Evolutionary conservation across 768 basidiomycete genomes (phyloP).

Genomic region (Termitomyces sp.): DNA sequence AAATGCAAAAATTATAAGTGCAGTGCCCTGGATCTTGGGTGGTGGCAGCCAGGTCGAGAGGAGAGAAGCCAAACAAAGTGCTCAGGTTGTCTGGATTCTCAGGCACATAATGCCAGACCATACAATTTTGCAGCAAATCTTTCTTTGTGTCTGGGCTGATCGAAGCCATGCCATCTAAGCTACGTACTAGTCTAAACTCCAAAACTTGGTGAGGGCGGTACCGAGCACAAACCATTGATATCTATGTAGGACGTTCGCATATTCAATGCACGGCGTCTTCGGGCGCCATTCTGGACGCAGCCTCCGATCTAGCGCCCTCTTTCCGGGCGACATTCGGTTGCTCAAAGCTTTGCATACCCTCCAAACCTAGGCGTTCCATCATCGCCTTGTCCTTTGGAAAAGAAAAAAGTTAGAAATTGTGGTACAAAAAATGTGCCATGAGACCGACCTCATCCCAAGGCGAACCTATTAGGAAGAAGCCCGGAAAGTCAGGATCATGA

Average conservation of each 20-base stretch:
- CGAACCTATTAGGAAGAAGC: slow-evolving; percentile 45
- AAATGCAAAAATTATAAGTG: neutral
- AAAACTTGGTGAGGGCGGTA: slow-evolving; percentile 7
- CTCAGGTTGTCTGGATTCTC: slow-evolving; percentile 6
- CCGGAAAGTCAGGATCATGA: slow-evolving; percentile 9
- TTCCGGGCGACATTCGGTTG: slow-evolving; percentile 54
- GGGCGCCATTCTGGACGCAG: slow-evolving; percentile 3
- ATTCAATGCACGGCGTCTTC: slow-evolving; percentile 1
- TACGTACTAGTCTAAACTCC: neutral
- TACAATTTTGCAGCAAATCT: slow-evolving; percentile 3
- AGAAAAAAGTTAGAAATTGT: slow-evolving; percentile 7
- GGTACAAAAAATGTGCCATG: neutral
- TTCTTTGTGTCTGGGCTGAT: neutral
- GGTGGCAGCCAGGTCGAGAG: slow-evolving; percentile 1
- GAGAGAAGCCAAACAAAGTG: slow-evolving; percentile 6
- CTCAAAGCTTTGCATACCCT: slow-evolving; percentile 89
- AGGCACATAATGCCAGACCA: slow-evolving; percentile 8
- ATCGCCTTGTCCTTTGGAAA: slow-evolving; percentile 75
- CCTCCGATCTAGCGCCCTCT: slow-evolving; percentile 31
- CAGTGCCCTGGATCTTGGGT: neutral
- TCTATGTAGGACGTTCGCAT: neutral
- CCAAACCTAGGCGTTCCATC: slow-evolving; percentile 89
- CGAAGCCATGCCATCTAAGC: neutral
- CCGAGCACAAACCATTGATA: slow-evolving; percentile 9
- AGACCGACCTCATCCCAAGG: slow-evolving; percentile 84